Percentiles rank a stretch among this genome's conserved stretches.
Conservation (phyloP, 2,329 filamentous ascomycete genomes). For the Phialophora expanda region DNA sequence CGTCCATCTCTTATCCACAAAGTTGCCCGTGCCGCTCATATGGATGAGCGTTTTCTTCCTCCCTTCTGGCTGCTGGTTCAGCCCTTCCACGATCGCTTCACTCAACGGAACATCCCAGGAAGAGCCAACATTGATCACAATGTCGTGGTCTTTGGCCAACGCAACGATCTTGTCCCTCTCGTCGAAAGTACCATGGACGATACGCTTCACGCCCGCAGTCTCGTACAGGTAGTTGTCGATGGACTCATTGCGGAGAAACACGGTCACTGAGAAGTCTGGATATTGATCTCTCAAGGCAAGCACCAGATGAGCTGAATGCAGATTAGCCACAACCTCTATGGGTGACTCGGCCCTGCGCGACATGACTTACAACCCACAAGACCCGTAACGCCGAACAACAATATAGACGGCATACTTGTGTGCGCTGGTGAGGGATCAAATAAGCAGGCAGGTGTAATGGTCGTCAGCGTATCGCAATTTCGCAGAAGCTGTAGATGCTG, state of each 20-base stretch:
- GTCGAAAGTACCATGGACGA: conserved; percentile 29
- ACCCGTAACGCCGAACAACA: conserved; percentile 22
- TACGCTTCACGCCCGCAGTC: conserved; percentile 19
- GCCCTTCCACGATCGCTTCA: conserved; percentile 23
- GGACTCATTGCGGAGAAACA: conserved; percentile 21
- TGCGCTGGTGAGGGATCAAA: not conserved
- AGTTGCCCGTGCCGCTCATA: conserved; percentile 25
- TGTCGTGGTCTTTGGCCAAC: conserved; percentile 20
- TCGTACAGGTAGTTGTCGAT: conserved; percentile 25
- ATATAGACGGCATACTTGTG: conserved; percentile 20
- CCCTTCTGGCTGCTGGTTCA: conserved; percentile 24
- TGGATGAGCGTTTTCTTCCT: conserved; percentile 26
- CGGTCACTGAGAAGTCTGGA: conserved; percentile 19
- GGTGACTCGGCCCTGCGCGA: not conserved
- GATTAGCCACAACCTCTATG: not conserved
- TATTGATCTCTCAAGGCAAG: conserved; percentile 23
- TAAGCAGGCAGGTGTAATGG: too few relatives aligned
- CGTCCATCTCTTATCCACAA: conserved; percentile 25
- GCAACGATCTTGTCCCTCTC: conserved; percentile 24
- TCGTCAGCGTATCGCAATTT: too few relatives aligned
- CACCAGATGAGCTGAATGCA: conserved; percentile 18
- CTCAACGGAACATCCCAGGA: conserved; percentile 25
- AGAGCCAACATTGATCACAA: conserved; percentile 28
- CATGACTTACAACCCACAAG: conserved; percentile 23
- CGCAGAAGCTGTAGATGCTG: too few relatives aligned